Conservation (phyloP, 495 filamentous ascomycete genomes). For the Neurospora pannonica region DNA sequence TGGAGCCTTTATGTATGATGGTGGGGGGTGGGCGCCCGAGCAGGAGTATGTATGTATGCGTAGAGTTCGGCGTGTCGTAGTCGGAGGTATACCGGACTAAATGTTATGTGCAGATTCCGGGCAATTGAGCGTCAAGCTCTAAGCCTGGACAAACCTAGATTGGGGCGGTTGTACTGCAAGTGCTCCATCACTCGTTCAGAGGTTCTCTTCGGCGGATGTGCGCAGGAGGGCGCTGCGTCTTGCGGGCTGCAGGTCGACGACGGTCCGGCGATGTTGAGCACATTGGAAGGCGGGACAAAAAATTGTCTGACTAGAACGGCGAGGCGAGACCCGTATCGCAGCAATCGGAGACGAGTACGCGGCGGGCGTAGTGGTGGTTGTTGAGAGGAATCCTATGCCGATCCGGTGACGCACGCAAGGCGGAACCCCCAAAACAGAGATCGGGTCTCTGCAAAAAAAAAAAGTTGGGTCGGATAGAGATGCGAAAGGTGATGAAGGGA, state of each 20-base stretch:
- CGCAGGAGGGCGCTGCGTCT: conserved; percentile 18
- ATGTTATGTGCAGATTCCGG: background rate
- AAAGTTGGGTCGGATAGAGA: background rate
- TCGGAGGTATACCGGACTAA: background rate
- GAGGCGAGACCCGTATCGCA: background rate
- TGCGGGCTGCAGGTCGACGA: conserved; percentile 13
- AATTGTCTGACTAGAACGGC: background rate
- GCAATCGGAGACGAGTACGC: background rate
- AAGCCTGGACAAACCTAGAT: background rate
- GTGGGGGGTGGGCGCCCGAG: background rate
- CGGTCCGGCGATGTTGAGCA: conserved; percentile 14
- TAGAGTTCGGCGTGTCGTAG: background rate
- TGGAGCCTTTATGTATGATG: background rate
- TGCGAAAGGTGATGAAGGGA: background rate
- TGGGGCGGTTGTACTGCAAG: conserved; percentile 9
- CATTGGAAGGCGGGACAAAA: conserved; percentile 16
- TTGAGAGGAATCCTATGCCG: background rate
- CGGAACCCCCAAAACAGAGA: background rate
- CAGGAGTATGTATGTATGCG: background rate
- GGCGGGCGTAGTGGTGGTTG: background rate
- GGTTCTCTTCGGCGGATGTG: conserved; percentile 9
- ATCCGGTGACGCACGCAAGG: background rate
- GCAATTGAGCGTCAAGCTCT: background rate
- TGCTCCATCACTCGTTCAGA: conserved; percentile 23
- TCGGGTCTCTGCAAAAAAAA: background rate